Percentiles rank a stretch among this genome's conserved stretches.
phyloP scores from a whole-genome alignment of 441 rosid species.

The Croton setiger region DNA sequence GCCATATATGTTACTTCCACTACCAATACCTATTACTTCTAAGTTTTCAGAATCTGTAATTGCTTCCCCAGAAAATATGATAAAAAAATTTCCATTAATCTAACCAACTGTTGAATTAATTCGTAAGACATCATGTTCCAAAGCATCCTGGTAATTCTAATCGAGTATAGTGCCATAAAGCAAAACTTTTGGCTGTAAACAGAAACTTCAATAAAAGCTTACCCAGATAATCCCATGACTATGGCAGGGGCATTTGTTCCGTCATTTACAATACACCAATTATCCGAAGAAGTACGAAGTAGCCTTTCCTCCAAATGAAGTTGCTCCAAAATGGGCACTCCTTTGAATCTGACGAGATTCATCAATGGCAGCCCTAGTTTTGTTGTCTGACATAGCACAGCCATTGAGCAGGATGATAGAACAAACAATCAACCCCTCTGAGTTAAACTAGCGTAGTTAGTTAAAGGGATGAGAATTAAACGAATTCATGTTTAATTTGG shows the following conservation, averaged over 20 bases:
- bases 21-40: neutral
- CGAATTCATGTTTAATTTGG: too few relatives aligned
- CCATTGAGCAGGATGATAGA: slow-evolving; percentile 1
- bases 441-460: neutral
- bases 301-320: slow-evolving; percentile 67
- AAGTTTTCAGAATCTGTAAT: neutral
- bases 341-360: slow-evolving; percentile 61
- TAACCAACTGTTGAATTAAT: neutral
- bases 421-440: slow-evolving; percentile 1
- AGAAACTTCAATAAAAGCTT: slow-evolving; percentile 14
- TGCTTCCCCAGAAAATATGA: neutral
- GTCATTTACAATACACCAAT: slow-evolving; percentile 82
- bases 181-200: neutral
- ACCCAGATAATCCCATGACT: slow-evolving; percentile 88
- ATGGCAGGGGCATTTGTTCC: slow-evolving; percentile 61
- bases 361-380: slow-evolving; percentile 52
- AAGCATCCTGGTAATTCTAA: neutral
- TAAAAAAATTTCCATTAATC: neutral
- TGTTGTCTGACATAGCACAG: slow-evolving; percentile 18
- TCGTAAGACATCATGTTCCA: neutral
- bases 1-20: neutral
- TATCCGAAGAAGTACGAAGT: slow-evolving; percentile 55
- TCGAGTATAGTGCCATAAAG: neutral
- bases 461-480: too few relatives aligned
- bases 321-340: slow-evolving; percentile 62